Percentiles rank a stretch among this genome's conserved stretches.
Evolutionary conservation across 169 alveolate species (phyloP).

Genomic region (Perkinsus marinus): DNA sequence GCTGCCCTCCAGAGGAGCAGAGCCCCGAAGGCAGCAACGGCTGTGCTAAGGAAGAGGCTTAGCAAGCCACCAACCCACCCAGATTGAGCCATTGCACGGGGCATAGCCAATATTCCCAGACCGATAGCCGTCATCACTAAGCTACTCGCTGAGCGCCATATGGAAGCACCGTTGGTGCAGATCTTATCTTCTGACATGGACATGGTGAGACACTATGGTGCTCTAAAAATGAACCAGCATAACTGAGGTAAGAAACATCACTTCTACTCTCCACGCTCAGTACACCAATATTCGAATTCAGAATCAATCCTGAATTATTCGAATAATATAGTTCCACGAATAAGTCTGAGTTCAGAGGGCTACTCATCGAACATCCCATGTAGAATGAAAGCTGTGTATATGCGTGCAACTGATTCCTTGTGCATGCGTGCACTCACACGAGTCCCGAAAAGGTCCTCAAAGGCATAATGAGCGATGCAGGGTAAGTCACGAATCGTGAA

Average conservation of each 20-base stretch:
- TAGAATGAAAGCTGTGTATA: too few species aligned
- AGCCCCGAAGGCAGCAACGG: background rate
- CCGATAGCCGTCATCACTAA: background rate
- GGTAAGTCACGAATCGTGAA: too few species aligned
- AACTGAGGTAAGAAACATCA: too few species aligned
- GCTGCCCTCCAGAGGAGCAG: background rate
- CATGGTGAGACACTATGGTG: background rate
- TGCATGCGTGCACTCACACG: background rate
- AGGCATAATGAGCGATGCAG: too few species aligned
- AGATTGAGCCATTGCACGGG: background rate
- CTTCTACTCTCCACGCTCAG: too few species aligned
- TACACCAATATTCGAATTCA: too few species aligned
- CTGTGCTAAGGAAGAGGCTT: background rate
- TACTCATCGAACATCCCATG: too few species aligned
- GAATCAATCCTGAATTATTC: too few species aligned
- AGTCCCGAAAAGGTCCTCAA: too few species aligned
- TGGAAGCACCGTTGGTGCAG: background rate
- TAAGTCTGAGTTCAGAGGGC: too few species aligned
- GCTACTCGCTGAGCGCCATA: background rate
- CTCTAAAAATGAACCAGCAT: too few species aligned
- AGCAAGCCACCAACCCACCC: background rate
- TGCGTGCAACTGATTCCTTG: background rate
- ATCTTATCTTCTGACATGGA: background rate
- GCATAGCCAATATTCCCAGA: background rate
- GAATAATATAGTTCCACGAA: too few species aligned